phyloP scores from a whole-genome alignment of 768 basidiomycete genomes.

The Porpolomopsis calyptriformis region DNA sequence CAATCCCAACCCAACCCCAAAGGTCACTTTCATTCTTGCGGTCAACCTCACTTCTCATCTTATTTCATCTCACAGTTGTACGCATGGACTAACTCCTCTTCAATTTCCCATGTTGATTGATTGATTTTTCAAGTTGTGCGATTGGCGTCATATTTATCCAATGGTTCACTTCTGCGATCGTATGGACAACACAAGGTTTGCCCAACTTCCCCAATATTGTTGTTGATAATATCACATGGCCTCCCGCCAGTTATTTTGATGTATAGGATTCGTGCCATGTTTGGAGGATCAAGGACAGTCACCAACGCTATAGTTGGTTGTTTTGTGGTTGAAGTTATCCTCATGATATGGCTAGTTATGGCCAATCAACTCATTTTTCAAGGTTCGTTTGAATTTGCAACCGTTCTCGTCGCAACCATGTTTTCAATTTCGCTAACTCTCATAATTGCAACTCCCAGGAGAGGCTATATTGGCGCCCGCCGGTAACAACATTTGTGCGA shows the following conservation, averaged over 20 bases:
- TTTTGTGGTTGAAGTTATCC: constrained; percentile 15
- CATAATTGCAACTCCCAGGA: neutral
- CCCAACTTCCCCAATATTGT: neutral
- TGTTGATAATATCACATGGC: neutral
- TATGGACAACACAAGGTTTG: constrained; percentile 19
- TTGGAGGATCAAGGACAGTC: constrained; percentile 11
- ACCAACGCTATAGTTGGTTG: constrained; percentile 11
- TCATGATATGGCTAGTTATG: constrained; percentile 11
- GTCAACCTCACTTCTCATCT: neutral
- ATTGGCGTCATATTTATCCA: constrained; percentile 15
- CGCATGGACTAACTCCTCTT: neutral
- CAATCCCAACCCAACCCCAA: neutral
- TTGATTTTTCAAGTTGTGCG: neutral
- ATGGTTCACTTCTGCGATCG: constrained; percentile 13
- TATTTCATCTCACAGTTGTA: neutral
- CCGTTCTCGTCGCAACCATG: neutral
- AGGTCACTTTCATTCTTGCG: neutral
- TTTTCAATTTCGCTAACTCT: neutral
- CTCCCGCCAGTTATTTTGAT: constrained; percentile 18
- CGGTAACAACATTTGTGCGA: constrained; percentile 9
- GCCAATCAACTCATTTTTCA: constrained; percentile 11
- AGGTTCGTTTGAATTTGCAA: constrained; percentile 9
- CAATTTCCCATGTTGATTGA: neutral
- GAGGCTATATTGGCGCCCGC: neutral
- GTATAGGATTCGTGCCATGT: constrained; percentile 19